These are phyloP conservation scores for Rubroboletus pulcherrimus DNA, from an alignment of 768 basidiomycete genomes.

Conservation along the genomic window DNA sequence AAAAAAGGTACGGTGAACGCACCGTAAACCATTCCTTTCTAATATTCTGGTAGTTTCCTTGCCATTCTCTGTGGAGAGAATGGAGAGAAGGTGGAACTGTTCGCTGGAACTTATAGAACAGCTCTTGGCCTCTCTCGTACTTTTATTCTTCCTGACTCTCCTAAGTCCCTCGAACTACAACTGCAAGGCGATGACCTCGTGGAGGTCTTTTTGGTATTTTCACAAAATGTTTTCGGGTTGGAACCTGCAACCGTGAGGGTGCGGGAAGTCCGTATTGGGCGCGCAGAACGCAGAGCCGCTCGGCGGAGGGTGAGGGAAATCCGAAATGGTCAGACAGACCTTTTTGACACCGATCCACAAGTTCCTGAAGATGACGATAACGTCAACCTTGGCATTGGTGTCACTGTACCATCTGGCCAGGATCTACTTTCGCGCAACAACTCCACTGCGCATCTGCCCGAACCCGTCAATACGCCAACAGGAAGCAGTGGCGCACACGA, in stretches of 20 bases:
- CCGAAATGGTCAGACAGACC: conserved; percentile 45
- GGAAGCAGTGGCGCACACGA: conserved; percentile 32
- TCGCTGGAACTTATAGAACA: conserved; percentile 88
- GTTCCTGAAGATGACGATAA: conserved; percentile 50
- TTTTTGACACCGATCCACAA: conserved; percentile 42
- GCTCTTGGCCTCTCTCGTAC: conserved; percentile 88
- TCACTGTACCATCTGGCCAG: conserved; percentile 48
- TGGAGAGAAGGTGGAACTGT: conserved; percentile 90
- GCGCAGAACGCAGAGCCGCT: conserved; percentile 82
- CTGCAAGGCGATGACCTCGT: conserved; percentile 91
- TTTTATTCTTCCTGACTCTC: conserved; percentile 89
- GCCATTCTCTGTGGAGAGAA: conserved; percentile 91
- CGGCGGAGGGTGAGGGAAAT: conserved; percentile 73
- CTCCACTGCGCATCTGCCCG: conserved; percentile 27
- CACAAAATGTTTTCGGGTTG: conserved; percentile 87
- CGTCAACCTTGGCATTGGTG: conserved; percentile 59
- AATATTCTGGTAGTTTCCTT: conserved; percentile 57
- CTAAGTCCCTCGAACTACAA: conserved; percentile 80
- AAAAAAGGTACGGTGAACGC: conserved; percentile 61
- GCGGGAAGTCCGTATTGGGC: conserved; percentile 88
- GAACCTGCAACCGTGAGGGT: conserved; percentile 92
- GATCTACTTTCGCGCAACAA: conserved; percentile 29
- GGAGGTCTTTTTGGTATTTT: conserved; percentile 87
- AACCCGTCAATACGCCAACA: conserved; percentile 23
- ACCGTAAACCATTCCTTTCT: background rate